Evolutionary conservation across 305 asterid species (phyloP).

Genomic region (Withania somnifera): DNA sequence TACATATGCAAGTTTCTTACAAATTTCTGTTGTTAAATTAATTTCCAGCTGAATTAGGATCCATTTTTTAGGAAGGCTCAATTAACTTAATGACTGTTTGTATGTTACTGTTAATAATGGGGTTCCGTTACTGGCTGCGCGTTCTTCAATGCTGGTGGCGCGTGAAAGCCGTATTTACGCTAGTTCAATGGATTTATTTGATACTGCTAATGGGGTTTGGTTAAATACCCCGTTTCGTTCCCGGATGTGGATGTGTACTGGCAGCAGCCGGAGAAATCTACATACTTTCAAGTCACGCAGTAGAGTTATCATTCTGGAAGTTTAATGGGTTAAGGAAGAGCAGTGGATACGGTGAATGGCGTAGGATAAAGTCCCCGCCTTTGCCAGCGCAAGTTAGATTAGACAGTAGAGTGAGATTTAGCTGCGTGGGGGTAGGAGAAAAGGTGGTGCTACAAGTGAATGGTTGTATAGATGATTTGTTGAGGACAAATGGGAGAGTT

Average conservation of each 20-base stretch:
- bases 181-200: slow-evolving; percentile 70
- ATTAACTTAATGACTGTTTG: background rate
- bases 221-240: slow-evolving; percentile 49
- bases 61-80: background rate
- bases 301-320: slow-evolving; percentile 71
- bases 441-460: slow-evolving; percentile 60
- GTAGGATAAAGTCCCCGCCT: slow-evolving; percentile 52
- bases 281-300: slow-evolving; percentile 71
- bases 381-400: slow-evolving; percentile 66
- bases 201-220: slow-evolving; percentile 52
- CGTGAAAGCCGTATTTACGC: slow-evolving; percentile 34
- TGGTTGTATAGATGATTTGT: slow-evolving; percentile 60
- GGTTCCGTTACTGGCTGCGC: too few relatives aligned
- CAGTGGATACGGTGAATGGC: slow-evolving; percentile 48
- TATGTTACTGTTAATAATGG: too few relatives aligned
- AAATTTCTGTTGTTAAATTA: background rate
- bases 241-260: slow-evolving; percentile 81
- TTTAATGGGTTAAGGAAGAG: slow-evolving; percentile 38
- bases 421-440: slow-evolving; percentile 54
- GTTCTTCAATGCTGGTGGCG: too few relatives aligned
- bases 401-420: slow-evolving; percentile 66
- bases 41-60: background rate
- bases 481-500: slow-evolving; percentile 53
- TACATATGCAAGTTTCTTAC: background rate
- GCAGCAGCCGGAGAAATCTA: slow-evolving; percentile 23